Base-by-base conservation (phyloP, 495 filamentous ascomycete genomes). In the Neurospora pannonica region DNA sequence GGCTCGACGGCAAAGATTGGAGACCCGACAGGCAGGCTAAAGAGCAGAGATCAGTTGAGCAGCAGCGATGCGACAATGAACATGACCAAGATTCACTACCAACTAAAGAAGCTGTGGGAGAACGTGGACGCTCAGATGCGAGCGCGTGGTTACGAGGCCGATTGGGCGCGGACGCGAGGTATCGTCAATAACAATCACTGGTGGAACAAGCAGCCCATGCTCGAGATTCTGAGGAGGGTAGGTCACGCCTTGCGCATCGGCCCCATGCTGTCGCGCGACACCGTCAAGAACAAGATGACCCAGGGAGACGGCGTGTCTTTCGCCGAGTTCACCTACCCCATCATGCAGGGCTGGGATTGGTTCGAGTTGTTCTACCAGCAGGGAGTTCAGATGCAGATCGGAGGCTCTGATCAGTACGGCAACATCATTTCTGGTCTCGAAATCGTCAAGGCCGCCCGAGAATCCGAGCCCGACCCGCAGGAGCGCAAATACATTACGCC, bases 301-400 rank as follows among this genome's bases (percentile, higher is more conserved):
- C 89, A 89, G 31, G 93, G 93, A 0, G 92, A 95, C 71, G 96
- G 96, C 71, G 93, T 99, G 90, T 96, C 95, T 10, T 93, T 95
- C 76, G 90, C 93, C 24, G 96, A 99, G 82, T 97, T 99, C 80
- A 86, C 89, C 3, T 99, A 99, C 76, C 96, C 97, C 17, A 80
- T 98, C 31, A 87, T 99, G 76, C 96, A 99, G 81, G 92, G 90
- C n/a, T 98, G 94, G 90, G 96, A 99, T 81, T 99, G 94, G 91
- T 98, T 92, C 92, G 81, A 90, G 72, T 85, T 98, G 82, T 94
- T 92, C 78, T 40, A 36, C 2, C 84, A 80, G 3, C 86, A 88
- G 36, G 88, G 86, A 8, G 85, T 92, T 10, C 91, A 92, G 77
- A 87, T 96, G 76, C 93, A 99, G 81, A 94, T 99, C 54, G 96